phyloP scores from a whole-genome alignment of 2,329 filamentous ascomycete genomes.

The Colletotrichum melonis region DNA sequence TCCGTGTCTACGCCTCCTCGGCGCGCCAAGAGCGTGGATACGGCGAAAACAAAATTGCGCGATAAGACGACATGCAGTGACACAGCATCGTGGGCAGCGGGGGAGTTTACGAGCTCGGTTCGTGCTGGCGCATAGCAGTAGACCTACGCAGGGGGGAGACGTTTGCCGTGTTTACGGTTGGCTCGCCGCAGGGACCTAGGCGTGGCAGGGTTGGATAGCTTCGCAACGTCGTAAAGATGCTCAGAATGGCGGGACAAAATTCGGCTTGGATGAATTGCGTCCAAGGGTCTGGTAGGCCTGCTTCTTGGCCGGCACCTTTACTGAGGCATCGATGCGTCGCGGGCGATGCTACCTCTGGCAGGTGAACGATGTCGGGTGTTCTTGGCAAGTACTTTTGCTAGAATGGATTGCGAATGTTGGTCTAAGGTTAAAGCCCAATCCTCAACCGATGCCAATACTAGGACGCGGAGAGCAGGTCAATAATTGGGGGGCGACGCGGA shows the following conservation, averaged over 20 bases:
- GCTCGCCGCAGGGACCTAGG: not conserved
- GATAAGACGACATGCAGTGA: slow-evolving; percentile 27
- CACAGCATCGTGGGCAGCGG: not conserved
- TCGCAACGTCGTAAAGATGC: not conserved
- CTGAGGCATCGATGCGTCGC: slow-evolving; percentile 30
- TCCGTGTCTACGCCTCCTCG: slow-evolving; percentile 12
- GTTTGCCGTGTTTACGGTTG: not conserved
- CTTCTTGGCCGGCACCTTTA: not conserved
- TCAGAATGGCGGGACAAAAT: not conserved
- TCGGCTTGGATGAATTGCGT: not conserved
- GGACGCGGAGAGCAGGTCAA: slow-evolving; percentile 16
- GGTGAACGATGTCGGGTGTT: slow-evolving; percentile 18
- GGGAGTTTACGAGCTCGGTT: not conserved
- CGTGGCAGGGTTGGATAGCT: slow-evolving; percentile 4
- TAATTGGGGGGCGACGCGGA: not conserved
- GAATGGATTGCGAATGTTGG: slow-evolving; percentile 4
- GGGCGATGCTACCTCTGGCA: slow-evolving; percentile 33
- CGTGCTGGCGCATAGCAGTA: not conserved
- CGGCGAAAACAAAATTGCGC: slow-evolving; percentile 17
- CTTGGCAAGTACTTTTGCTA: slow-evolving; percentile 32
- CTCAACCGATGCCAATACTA: not conserved
- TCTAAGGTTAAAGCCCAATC: not conserved
- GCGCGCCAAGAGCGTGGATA: slow-evolving; percentile 17
- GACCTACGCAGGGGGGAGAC: not conserved
- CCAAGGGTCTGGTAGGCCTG: not conserved